Evolutionary conservation across 768 basidiomycete species (phyloP).

Genomic region (Strobilomyces confusus): DNA sequence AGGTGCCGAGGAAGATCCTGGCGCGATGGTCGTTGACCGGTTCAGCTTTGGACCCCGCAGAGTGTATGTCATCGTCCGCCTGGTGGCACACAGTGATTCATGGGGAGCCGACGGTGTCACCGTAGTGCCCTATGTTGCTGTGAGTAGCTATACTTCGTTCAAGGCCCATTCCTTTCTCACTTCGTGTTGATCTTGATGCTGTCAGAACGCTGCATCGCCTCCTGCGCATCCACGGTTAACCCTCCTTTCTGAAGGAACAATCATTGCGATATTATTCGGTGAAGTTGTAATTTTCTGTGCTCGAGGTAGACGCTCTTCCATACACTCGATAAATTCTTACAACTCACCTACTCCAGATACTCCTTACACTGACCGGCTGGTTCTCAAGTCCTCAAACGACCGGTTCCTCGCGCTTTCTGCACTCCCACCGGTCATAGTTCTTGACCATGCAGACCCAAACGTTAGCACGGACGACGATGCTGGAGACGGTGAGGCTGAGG

Average conservation of each 20-base stretch:
- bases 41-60: constrained; percentile 49
- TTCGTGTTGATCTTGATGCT: background rate
- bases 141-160: constrained; percentile 33
- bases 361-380: constrained; percentile 66
- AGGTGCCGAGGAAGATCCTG: constrained; percentile 39
- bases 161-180: background rate
- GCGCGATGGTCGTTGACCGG: constrained; percentile 32
- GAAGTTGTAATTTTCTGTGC: constrained; percentile 73
- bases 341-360: constrained; percentile 42
- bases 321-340: background rate
- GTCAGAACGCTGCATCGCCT: constrained; percentile 61
- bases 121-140: constrained; percentile 73
- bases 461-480: constrained; percentile 6
- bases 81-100: constrained; percentile 31
- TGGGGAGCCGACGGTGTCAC: constrained; percentile 38
- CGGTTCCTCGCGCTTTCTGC: constrained; percentile 69
- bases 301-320: constrained; percentile 40
- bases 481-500: constrained; percentile 16
- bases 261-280: constrained; percentile 66
- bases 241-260: constrained; percentile 52
- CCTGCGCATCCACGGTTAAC: constrained; percentile 71
- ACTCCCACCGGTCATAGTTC: constrained; percentile 18
- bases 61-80: constrained; percentile 57
- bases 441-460: constrained; percentile 18
- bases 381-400: constrained; percentile 65